A percentile compares a stretch with the other conserved stretches of the same genome.
These are phyloP conservation scores for Lentinula aciculospora DNA, from an alignment of 768 basidiomycete genomes.

Conservation along the genomic window DNA sequence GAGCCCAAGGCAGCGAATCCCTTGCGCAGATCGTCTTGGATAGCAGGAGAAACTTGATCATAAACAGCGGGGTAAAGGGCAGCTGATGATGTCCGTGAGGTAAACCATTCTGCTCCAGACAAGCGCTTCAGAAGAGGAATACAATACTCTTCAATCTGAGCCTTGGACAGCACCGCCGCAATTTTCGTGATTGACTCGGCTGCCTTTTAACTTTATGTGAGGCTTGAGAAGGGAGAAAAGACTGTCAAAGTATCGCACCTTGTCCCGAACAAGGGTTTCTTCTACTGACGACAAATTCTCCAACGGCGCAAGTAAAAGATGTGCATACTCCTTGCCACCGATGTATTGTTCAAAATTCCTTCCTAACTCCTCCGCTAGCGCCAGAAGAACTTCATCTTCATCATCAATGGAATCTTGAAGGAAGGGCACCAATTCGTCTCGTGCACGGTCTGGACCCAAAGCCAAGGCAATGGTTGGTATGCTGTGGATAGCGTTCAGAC, in stretches of 20 bases:
- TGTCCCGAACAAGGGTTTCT: conserved; percentile 96
- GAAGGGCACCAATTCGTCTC: conserved; percentile 94
- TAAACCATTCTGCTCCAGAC: conserved; percentile 97
- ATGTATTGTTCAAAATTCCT: conserved; percentile 91
- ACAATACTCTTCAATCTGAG: conserved; percentile 85
- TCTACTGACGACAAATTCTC: conserved; percentile 96
- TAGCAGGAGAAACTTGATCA: conserved; percentile 59
- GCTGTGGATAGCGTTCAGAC: conserved; percentile 95
- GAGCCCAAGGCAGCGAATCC: conserved; percentile 75
- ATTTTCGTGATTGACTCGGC: conserved; percentile 94
- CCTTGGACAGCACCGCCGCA: conserved; percentile 65
- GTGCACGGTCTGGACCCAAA: conserved; percentile 89
- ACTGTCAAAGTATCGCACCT: conserved; percentile 46
- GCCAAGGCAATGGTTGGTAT: conserved; percentile 97
- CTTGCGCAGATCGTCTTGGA: conserved; percentile 87
- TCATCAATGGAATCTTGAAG: conserved; percentile 99
- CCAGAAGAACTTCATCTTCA: conserved; percentile 96
- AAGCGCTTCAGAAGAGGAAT: conserved; percentile 88
- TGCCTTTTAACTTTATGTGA: conserved; percentile 48
- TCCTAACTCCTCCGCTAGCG: conserved; percentile 93
- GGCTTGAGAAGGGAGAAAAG: background rate
- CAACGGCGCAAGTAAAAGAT: conserved; percentile 83
- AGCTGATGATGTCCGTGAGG: conserved; percentile 92
- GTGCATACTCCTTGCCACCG: conserved; percentile 83
- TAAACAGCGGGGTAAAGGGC: conserved; percentile 92